phyloP scores from a whole-genome alignment of 2,329 filamentous ascomycete species.

The Hypomyces perniciosus region DNA sequence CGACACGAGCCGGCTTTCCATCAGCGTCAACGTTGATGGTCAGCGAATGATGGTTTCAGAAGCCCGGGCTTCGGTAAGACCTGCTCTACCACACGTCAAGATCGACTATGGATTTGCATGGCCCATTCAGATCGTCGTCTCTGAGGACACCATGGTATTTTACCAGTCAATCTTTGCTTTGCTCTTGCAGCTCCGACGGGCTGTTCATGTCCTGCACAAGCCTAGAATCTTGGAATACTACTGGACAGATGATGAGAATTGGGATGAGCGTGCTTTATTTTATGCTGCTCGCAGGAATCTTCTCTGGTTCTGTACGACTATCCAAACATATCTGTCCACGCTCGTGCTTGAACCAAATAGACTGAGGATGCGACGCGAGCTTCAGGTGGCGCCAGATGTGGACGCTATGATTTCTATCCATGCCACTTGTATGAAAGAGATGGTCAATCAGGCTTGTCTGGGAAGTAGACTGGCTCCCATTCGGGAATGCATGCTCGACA shows the following conservation, averaged over 20 bases:
- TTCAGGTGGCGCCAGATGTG: conserved; percentile 62
- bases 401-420: conserved; percentile 76
- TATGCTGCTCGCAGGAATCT: conserved; percentile 62
- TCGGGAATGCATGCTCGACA: conserved; percentile 62
- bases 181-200: conserved; percentile 70
- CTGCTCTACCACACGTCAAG: conserved; percentile 54
- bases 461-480: conserved; percentile 64
- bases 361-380: conserved; percentile 46
- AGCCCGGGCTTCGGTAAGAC: conserved; percentile 50
- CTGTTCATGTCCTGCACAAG: conserved; percentile 59
- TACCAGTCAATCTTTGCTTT: conserved; percentile 73
- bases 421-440: conserved; percentile 51
- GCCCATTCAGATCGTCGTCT: conserved; percentile 67
- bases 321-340: conserved; percentile 71
- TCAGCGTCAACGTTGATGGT: conserved; percentile 42
- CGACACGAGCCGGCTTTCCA: conserved; percentile 56
- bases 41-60: conserved; percentile 38
- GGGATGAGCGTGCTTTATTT: conserved; percentile 43
- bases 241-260: conserved; percentile 30
- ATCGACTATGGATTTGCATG: conserved; percentile 63
- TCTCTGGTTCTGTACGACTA: conserved; percentile 68
- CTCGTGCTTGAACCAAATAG: conserved; percentile 62
- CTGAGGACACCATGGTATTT: conserved; percentile 52
- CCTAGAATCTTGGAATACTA: conserved; percentile 40
- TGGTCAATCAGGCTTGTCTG: conserved; percentile 65